A percentile compares a stretch with the other conserved stretches of the same genome.
Conservation (phyloP, 148 eudicot species). For the Camellia granthamiana region DNA sequence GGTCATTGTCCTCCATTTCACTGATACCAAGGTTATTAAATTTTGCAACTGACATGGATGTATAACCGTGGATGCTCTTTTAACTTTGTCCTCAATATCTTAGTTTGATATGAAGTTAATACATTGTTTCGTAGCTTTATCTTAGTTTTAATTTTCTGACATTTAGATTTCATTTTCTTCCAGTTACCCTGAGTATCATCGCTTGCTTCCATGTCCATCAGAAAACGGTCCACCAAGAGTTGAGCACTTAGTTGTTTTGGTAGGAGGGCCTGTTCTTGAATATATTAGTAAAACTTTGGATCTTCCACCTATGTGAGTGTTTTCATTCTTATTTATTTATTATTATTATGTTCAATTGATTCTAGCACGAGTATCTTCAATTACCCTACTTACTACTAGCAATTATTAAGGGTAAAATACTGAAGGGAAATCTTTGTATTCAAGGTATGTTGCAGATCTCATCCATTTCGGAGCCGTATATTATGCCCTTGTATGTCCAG, state of each 20-base stretch:
- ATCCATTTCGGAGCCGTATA: constrained; percentile 91
- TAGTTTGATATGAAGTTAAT: background rate
- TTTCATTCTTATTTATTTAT: background rate
- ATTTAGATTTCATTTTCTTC: constrained; percentile 2
- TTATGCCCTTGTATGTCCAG: constrained; percentile 85
- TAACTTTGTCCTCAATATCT: background rate
- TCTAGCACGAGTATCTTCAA: background rate
- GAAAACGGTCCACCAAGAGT: constrained; percentile 69
- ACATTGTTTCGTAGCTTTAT: background rate
- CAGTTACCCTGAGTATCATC: constrained; percentile 60
- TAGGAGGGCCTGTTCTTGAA: constrained; percentile 74
- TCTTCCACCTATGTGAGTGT: constrained; percentile 78
- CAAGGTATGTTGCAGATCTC: constrained; percentile 90
- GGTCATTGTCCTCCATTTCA: background rate
- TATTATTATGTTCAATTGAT: background rate
- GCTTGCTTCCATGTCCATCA: constrained; percentile 76
- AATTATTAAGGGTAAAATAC: constrained; percentile 3
- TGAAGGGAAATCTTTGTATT: constrained; percentile 14
- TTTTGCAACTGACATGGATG: background rate
- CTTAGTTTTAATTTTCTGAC: background rate
- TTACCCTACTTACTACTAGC: background rate
- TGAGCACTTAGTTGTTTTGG: constrained; percentile 80
- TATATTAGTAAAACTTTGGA: constrained; percentile 66
- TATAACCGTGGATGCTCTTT: background rate
- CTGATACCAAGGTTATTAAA: background rate